Percentiles rank a stretch among this genome's conserved stretches.
Evolutionary conservation across 352 stramenopile species (phyloP).

Genomic region (Elongisporangium senticosum): DNA sequence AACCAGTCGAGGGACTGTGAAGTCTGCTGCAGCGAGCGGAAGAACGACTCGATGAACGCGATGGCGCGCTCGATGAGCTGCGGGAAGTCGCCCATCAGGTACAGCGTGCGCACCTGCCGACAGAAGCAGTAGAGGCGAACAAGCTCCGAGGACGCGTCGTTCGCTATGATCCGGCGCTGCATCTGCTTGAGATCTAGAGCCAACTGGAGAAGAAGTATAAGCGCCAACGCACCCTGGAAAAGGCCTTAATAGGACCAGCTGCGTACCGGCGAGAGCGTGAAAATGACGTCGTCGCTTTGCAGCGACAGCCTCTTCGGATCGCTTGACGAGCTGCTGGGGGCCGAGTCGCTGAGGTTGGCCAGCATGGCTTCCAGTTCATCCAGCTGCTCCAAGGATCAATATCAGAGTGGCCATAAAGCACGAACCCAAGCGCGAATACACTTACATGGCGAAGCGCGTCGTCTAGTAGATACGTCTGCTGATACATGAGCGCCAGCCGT

Average conservation of each 20-base stretch:
- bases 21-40: constrained; percentile 22
- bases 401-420: neutral
- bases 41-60: constrained; percentile 53
- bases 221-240: neutral
- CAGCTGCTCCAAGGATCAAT: constrained; percentile 23
- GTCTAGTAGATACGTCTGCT: constrained; percentile 78
- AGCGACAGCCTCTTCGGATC: constrained; percentile 17
- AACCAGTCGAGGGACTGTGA: constrained; percentile 23
- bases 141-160: constrained; percentile 39
- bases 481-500: constrained; percentile 74
- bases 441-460: constrained; percentile 77
- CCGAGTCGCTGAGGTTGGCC: constrained; percentile 26
- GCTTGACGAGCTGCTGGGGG: constrained; percentile 18
- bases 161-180: constrained; percentile 46
- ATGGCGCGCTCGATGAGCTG: constrained; percentile 53
- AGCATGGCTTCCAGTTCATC: constrained; percentile 83
- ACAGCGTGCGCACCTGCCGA: constrained; percentile 69
- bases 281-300: constrained; percentile 33
- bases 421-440: neutral
- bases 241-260: neutral
- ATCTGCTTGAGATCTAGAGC: constrained; percentile 44
- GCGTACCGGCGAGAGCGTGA: constrained; percentile 56
- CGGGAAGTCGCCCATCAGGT: constrained; percentile 61
- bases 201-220: constrained; percentile 27
- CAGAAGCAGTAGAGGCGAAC: constrained; percentile 76